Percentiles rank a stretch among this genome's conserved stretches.
phyloP scores from a whole-genome alignment of 768 basidiomycete genomes.

The Lentinula detonsa region DNA sequence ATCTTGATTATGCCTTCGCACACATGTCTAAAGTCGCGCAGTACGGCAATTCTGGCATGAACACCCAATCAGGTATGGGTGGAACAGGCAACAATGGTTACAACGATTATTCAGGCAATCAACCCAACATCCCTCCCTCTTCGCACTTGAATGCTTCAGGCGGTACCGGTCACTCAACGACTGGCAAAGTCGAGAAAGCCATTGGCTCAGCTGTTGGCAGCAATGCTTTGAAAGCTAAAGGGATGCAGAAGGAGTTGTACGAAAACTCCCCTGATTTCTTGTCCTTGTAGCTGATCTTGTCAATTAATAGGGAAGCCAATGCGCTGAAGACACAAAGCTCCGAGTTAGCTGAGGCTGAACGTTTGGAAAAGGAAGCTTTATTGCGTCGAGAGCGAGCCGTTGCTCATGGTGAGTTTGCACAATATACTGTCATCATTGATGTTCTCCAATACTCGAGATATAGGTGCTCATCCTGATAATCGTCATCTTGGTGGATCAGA shows the following conservation, averaged over 20 bases:
- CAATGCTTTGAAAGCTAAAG: slow-evolving; percentile 40
- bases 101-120: not conserved
- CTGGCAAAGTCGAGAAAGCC: slow-evolving; percentile 44
- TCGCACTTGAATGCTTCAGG: not conserved
- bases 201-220: slow-evolving; percentile 40
- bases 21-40: not conserved
- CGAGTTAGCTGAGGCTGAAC: slow-evolving; percentile 49
- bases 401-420: slow-evolving; percentile 33
- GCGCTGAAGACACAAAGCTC: slow-evolving; percentile 36
- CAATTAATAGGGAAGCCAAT: slow-evolving; percentile 34
- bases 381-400: slow-evolving; percentile 47
- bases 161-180: slow-evolving; percentile 26
- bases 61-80: not conserved
- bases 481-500: not conserved
- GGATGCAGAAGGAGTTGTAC: slow-evolving; percentile 43
- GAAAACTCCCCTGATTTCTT: not conserved
- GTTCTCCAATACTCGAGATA: not conserved
- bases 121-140: not conserved
- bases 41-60: not conserved
- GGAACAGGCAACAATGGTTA: not conserved
- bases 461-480: slow-evolving; percentile 25
- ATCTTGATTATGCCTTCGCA: too few relatives aligned
- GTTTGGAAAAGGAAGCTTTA: slow-evolving; percentile 44
- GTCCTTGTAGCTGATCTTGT: not conserved
- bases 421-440: not conserved